Conservation (phyloP, 2,329 filamentous ascomycete species). For the Sporothrix humicola region DNA sequence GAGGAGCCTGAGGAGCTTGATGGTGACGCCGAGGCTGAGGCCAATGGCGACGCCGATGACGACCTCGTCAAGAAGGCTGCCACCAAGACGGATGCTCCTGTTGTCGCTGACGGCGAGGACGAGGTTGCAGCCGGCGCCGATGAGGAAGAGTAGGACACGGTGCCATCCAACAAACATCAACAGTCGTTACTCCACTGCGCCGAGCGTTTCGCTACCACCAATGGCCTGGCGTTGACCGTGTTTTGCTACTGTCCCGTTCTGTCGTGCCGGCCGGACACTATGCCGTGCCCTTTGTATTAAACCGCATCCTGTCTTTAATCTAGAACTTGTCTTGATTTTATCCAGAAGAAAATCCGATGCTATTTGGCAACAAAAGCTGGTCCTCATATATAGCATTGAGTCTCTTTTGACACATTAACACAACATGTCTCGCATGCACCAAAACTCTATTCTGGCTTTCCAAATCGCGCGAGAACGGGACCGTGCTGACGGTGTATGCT, state of each 20-base stretch:
- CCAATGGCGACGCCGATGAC: constrained; percentile 32
- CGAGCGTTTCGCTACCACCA: neutral
- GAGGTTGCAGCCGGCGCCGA: constrained; percentile 36
- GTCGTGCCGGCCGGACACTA: no score
- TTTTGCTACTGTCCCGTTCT: neutral
- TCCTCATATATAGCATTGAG: no score
- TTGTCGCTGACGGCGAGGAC: constrained; percentile 30
- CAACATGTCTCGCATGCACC: no score
- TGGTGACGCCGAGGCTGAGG: constrained; percentile 42
- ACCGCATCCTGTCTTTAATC: no score
- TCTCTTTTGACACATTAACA: no score
- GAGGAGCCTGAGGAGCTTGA: constrained; percentile 42
- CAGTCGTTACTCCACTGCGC: neutral
- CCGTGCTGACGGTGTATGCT: no score
- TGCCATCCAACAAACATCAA: neutral
- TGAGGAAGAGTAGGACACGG: constrained; percentile 35
- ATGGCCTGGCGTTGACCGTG: neutral
- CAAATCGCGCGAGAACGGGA: no score
- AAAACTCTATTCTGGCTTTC: no score
- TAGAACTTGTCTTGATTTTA: no score
- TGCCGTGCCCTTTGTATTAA: no score
- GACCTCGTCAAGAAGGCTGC: constrained; percentile 33
- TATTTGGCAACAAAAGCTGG: no score
- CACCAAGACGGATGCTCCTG: constrained; percentile 34
- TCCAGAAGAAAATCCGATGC: no score